Percentiles rank a stretch among this genome's conserved stretches.
Conservation (phyloP, 2,329 filamentous ascomycete genomes). For the Calonectria honghensis region DNA sequence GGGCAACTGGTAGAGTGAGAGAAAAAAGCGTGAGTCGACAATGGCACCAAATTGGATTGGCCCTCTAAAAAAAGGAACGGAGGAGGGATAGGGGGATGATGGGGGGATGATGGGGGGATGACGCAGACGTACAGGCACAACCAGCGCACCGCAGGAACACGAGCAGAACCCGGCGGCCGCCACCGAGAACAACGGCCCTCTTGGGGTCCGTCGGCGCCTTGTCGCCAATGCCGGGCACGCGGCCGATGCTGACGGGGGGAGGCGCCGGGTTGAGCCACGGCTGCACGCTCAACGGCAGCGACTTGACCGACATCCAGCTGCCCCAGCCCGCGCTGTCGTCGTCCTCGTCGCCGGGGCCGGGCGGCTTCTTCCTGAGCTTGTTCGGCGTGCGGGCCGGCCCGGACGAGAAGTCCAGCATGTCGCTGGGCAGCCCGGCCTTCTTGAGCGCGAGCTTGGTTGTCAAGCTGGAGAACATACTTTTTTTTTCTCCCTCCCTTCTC, state of each 20-base stretch:
- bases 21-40: conserved; percentile 13
- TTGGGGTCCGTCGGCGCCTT: conserved; percentile 69
- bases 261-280: conserved; percentile 72
- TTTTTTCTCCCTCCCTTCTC: not conserved
- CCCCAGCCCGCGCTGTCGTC: conserved; percentile 60
- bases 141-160: conserved; percentile 74
- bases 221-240: conserved; percentile 69
- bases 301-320: conserved; percentile 70
- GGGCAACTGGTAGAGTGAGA: conserved; percentile 65
- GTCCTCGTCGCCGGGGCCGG: conserved; percentile 56
- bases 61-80: conserved; percentile 14
- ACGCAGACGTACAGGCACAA: conserved; percentile 69
- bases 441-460: conserved; percentile 76
- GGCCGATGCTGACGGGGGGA: conserved; percentile 67
- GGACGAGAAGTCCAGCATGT: conserved; percentile 65
- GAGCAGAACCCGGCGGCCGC: conserved; percentile 67
- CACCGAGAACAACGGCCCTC: conserved; percentile 64
- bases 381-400: conserved; percentile 53
- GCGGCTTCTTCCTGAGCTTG: conserved; percentile 58
- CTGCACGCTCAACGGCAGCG: conserved; percentile 71
- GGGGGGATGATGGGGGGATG: conserved; percentile 16
- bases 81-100: conserved; percentile 16
- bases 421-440: conserved; percentile 72
- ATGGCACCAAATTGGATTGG: not conserved
- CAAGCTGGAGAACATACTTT: conserved; percentile 72